Evolutionary conservation across 495 filamentous ascomycete genomes (phyloP).

Genomic region (Penicillium egyptiacum): DNA sequence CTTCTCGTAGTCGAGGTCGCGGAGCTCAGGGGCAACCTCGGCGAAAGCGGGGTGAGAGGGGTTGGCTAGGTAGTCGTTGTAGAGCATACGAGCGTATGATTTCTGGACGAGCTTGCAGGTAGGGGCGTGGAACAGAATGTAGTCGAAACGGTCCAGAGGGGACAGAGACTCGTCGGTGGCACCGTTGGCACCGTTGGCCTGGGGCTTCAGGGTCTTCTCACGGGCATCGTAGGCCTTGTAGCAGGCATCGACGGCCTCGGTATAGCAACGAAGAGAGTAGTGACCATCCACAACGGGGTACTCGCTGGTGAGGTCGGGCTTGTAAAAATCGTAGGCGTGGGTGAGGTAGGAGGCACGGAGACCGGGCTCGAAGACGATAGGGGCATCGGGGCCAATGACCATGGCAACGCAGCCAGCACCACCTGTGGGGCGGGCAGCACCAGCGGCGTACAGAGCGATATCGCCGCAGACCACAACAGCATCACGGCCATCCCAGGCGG

Average conservation of each 20-base stretch:
- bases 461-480: conserved; percentile 93
- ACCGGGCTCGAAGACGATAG: conserved; percentile 87
- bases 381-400: conserved; percentile 90
- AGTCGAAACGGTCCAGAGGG: conserved; percentile 88
- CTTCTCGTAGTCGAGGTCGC: conserved; percentile 77
- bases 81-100: conserved; percentile 90
- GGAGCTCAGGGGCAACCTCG: conserved; percentile 82
- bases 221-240: conserved; percentile 94
- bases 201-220: conserved; percentile 66
- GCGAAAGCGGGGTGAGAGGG: conserved; percentile 76
- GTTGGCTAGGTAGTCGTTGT: conserved; percentile 90
- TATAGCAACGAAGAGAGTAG: conserved; percentile 94
- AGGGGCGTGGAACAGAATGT: conserved; percentile 92
- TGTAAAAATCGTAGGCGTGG: conserved; percentile 99
- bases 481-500: conserved; percentile 93
- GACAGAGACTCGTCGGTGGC: conserved; percentile 57
- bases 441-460: conserved; percentile 98
- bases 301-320: conserved; percentile 96
- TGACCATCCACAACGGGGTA: conserved; percentile 97
- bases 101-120: conserved; percentile 98
- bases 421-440: conserved; percentile 90
- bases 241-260: conserved; percentile 88
- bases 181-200: conserved; percentile 64
- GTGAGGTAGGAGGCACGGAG: conserved; percentile 89
- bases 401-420: conserved; percentile 94